These are phyloP conservation scores for Fraxinus ornus DNA, from an alignment of 305 asterid species.

Conservation along the genomic window DNA sequence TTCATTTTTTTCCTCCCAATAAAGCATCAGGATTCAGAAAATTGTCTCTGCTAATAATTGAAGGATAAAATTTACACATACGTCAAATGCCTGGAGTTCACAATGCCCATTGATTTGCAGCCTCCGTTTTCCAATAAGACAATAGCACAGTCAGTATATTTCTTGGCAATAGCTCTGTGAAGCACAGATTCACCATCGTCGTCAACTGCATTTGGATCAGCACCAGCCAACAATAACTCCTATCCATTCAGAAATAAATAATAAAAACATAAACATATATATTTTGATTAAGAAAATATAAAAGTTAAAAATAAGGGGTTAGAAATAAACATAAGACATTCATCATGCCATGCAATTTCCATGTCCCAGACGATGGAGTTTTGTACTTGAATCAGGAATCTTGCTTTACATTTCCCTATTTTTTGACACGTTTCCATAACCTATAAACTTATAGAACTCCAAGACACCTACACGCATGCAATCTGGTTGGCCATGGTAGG, in stretches of 20 bases:
- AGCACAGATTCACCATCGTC: slow-evolving; percentile 98
- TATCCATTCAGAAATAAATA: slow-evolving; percentile 36
- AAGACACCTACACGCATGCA: slow-evolving; percentile 81
- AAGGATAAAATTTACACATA: slow-evolving; percentile 48
- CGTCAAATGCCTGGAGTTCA: slow-evolving; percentile 84
- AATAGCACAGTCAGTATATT: slow-evolving; percentile 85
- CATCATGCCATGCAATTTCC: slow-evolving; percentile 9
- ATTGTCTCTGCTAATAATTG: slow-evolving; percentile 8
- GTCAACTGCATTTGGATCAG: slow-evolving; percentile 96
- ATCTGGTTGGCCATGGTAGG: slow-evolving; percentile 98
- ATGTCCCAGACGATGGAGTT: not conserved
- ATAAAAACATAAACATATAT: slow-evolving; percentile 1
- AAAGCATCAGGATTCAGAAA: not conserved
- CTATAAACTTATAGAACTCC: slow-evolving; percentile 6
- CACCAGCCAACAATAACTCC: slow-evolving; percentile 91
- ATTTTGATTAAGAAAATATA: slow-evolving; percentile 6
- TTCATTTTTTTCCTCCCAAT: not conserved
- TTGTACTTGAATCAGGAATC: slow-evolving; percentile 11
- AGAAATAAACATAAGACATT: not conserved
- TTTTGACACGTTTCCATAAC: slow-evolving; percentile 4
- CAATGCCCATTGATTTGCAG: slow-evolving; percentile 83
- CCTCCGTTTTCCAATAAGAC: slow-evolving; percentile 94
- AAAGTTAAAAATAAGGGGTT: not conserved
- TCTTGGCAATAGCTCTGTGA: slow-evolving; percentile 93
- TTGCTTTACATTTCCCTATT: slow-evolving; percentile 11